Percentiles rank a stretch among this genome's conserved stretches.
These are phyloP conservation scores for Hypoxylon intermedium DNA, from an alignment of 495 filamentous ascomycete genomes.

Conservation along the genomic window DNA sequence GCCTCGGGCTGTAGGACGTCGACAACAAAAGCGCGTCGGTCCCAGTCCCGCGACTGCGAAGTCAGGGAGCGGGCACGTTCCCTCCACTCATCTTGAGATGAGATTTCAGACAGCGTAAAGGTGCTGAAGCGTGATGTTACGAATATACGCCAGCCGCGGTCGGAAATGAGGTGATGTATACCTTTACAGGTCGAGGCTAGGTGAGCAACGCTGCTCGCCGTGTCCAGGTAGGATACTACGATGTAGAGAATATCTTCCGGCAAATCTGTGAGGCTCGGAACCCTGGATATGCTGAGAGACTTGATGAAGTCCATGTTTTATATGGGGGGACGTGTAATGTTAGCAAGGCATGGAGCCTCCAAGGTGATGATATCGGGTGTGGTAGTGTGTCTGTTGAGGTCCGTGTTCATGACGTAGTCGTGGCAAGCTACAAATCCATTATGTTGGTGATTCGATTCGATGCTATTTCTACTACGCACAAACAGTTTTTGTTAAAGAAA, in stretches of 20 bases:
- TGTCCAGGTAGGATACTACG: constrained; percentile 47
- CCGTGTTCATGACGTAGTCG: constrained; percentile 15
- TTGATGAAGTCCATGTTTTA: constrained; percentile 8
- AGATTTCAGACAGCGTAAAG: constrained; percentile 33
- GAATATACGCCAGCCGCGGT: constrained; percentile 54
- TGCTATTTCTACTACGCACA: neutral
- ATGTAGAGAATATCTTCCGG: constrained; percentile 51
- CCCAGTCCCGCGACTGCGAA: constrained; percentile 55
- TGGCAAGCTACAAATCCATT: too few relatives aligned
- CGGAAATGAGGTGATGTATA: constrained; percentile 38
- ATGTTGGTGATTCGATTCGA: too few relatives aligned
- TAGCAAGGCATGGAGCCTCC: neutral
- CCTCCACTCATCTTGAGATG: constrained; percentile 39
- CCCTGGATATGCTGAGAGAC: constrained; percentile 9
- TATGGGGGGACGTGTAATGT: neutral
- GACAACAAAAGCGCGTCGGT: constrained; percentile 46
- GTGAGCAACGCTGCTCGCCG: constrained; percentile 46
- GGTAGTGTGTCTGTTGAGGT: neutral
- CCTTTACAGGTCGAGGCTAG: constrained; percentile 43
- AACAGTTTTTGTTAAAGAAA: neutral
- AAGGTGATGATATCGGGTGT: neutral
- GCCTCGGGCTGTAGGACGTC: constrained; percentile 26
- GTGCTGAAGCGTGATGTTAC: constrained; percentile 49
- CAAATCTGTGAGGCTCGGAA: constrained; percentile 34
- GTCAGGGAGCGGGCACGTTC: constrained; percentile 49